Percentiles rank a stretch among this genome's conserved stretches.
Conservation (phyloP, 1,284 basidiomycete species). For the Coniophora puteana region DNA sequence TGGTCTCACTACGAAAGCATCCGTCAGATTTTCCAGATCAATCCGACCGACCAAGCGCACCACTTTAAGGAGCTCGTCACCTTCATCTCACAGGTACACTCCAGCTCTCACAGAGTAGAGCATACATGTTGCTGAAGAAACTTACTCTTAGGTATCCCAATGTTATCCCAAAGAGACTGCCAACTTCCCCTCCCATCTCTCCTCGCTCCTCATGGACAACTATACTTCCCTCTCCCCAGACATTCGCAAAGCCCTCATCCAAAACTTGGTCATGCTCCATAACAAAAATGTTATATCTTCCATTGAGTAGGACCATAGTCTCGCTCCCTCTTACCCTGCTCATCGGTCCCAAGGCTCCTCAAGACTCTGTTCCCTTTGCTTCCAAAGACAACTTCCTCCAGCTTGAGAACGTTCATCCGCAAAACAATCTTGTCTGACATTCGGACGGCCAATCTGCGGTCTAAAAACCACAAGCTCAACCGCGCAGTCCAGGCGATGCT, state of each 20-base stretch:
- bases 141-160: constrained; percentile 62
- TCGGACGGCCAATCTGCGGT: constrained; percentile 83
- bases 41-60: constrained; percentile 75
- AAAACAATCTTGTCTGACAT: constrained; percentile 96
- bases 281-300: constrained; percentile 93
- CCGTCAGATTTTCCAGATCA: constrained; percentile 78
- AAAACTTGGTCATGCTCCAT: constrained; percentile 88
- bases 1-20: constrained; percentile 95
- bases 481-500: constrained; percentile 95
- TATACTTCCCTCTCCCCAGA: constrained; percentile 74
- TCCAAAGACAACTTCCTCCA: constrained; percentile 83
- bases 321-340: background rate
- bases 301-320: constrained; percentile 70
- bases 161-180: constrained; percentile 88
- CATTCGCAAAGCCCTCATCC: constrained; percentile 78
- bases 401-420: constrained; percentile 85
- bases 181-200: constrained; percentile 78
- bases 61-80: constrained; percentile 84
- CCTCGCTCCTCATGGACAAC: constrained; percentile 71
- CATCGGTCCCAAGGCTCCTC: constrained; percentile 61
- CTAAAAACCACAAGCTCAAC: constrained; percentile 96
- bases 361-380: constrained; percentile 92
- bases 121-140: background rate
- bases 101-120: constrained; percentile 4
- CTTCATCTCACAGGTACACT: constrained; percentile 75